A percentile compares a stretch with the other conserved stretches of the same genome.
Conservation (phyloP, 148 eudicot species). For the Hydrangea macrophylla region DNA sequence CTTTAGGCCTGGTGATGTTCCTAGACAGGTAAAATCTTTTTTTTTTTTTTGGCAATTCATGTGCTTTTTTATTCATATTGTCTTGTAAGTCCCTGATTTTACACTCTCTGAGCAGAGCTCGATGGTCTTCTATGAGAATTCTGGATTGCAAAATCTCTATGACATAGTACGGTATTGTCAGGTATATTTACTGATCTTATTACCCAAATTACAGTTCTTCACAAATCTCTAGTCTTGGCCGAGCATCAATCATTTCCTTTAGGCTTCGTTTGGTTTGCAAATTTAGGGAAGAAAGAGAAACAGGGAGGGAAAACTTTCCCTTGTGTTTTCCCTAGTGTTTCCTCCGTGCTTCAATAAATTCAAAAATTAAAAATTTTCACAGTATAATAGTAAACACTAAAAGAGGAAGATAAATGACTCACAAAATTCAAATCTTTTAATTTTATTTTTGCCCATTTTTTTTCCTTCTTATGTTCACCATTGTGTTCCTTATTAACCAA, state of each 20-base stretch:
- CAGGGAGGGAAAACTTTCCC: no score
- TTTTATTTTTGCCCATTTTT: no score
- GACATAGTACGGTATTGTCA: conserved; percentile 81
- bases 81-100: not conserved
- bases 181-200: conserved; percentile 37
- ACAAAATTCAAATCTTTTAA: no score
- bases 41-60: not conserved
- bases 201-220: not conserved
- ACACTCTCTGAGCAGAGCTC: conserved; percentile 72
- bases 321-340: no score
- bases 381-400: no score
- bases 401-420: no score
- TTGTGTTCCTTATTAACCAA: no score
- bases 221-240: not conserved
- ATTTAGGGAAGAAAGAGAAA: no score
- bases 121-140: conserved; percentile 95
- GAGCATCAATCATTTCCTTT: not conserved
- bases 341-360: no score
- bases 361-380: no score
- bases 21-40: conserved; percentile 66
- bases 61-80: not conserved
- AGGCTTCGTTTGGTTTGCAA: no score
- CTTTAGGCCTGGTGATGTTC: conserved; percentile 92
- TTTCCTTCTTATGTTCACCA: no score
- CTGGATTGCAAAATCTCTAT: conserved; percentile 91